Base-by-base conservation (phyloP, 2,329 filamentous ascomycete genomes). In the Epichloe sibirici region DNA sequence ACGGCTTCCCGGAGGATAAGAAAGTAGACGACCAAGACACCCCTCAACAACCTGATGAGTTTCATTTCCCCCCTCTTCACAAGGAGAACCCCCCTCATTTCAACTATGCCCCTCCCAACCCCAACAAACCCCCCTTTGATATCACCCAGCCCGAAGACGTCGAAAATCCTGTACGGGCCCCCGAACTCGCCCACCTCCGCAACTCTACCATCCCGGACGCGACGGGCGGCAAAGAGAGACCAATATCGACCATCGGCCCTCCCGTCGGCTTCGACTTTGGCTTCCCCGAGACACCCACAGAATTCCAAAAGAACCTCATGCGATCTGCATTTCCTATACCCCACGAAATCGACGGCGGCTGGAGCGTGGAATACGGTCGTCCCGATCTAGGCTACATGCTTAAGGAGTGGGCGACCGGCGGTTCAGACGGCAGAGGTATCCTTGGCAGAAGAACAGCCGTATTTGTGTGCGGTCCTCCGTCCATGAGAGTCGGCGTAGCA, bases 301-400 rank as follows among this genome's bases (percentile, higher is more conserved):
- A 90, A 61, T 88, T 94, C 68, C 89, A 94, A 64, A 91, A 90
- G 74, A 89, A 82, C 60, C 73, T 94, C 48, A 91, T 95, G 82
- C 86, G 89, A 15, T 95, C 93, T 64, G 90, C 90, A 1, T 95
- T 94, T 65, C 80, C 90, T 0, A 72, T 82, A 38, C 77, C 79
- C 35, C 76, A 81, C 61, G 76, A 82, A 68, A 83, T 82, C 54
- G 80, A 83, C 58, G 85, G 88, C 58, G 88, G 90, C 51, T 95
- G 91, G 89, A 86, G 81, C 57, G 89, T 93, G 13, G 90, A 96
- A 69, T 96, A 96, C 67, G 90, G 90, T 17, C 81, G 91, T 0
- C 91, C 91, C 0, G 86, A 95, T 59, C 79, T 97, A 38, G 85
- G 88, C 1, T 91, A 85, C 66, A 88, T 95, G 81, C 77, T 97